phyloP scores from a whole-genome alignment of 2,329 filamentous ascomycete genomes.

The Setomelanomma holmii region DNA sequence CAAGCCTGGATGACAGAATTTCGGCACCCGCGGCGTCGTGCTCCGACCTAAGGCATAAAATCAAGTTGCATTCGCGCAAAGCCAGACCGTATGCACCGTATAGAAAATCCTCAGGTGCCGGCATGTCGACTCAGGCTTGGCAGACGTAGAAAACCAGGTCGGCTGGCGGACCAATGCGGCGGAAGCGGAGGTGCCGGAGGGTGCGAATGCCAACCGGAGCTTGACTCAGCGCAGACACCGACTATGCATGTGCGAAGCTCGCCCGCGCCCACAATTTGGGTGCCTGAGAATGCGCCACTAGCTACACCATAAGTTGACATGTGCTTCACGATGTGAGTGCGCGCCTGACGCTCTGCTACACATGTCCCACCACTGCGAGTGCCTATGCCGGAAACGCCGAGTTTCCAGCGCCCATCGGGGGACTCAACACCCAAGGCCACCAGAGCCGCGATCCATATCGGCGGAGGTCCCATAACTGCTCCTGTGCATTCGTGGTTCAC shows the following conservation, averaged over 20 bases:
- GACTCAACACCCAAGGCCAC: constrained; percentile 8
- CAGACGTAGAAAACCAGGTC: not conserved
- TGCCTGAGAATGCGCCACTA: not conserved
- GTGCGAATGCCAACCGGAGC: not conserved
- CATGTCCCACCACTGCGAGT: constrained; percentile 1
- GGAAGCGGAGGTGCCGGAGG: constrained; percentile 14
- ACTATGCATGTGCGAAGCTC: not conserved
- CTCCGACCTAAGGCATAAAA: no score
- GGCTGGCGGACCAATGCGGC: constrained; percentile 31
- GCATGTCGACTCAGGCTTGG: no score
- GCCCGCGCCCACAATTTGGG: not conserved
- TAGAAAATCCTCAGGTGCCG: no score
- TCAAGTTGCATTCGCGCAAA: no score
- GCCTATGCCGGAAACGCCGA: constrained; percentile 28
- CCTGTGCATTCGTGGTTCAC: constrained; percentile 43
- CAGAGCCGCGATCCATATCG: constrained; percentile 1
- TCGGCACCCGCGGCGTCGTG: no score
- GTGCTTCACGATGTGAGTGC: not conserved
- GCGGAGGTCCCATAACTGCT: constrained; percentile 30
- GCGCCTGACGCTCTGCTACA: not conserved
- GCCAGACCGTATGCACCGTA: not conserved
- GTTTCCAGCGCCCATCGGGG: constrained; percentile 17
- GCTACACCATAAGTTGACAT: not conserved
- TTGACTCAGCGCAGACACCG: not conserved
- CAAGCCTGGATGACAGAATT: constrained; percentile 18